Conservation (phyloP, 768 basidiomycete genomes). For the Nidula microcarpa region DNA sequence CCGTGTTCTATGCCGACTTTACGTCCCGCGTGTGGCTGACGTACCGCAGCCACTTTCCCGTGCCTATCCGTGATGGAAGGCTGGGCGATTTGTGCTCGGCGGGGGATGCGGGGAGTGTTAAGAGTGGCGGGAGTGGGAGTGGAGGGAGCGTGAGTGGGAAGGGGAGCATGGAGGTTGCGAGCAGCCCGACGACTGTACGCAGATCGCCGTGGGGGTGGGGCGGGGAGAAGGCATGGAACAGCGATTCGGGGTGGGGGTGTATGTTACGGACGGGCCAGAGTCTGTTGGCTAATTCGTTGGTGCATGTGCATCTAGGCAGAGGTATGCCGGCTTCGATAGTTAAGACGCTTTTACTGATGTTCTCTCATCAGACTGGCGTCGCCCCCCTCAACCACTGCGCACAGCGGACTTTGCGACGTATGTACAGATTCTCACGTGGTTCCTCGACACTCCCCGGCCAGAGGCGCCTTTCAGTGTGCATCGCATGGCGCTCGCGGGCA, state of each 20-base stretch:
- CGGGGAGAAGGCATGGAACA: slow-evolving; percentile 67
- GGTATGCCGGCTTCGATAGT: slow-evolving; percentile 20
- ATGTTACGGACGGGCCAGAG: slow-evolving; percentile 35
- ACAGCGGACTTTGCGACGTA: slow-evolving; percentile 79
- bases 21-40: slow-evolving; percentile 87
- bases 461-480: slow-evolving; percentile 92
- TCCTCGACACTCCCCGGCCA: slow-evolving; percentile 84
- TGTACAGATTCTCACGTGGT: slow-evolving; percentile 91
- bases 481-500: slow-evolving; percentile 92
- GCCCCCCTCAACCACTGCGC: slow-evolving; percentile 57
- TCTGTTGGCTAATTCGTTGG: slow-evolving; percentile 28
- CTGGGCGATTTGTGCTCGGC: slow-evolving; percentile 27
- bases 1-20: slow-evolving; percentile 86
- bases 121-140: not conserved
- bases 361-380: not conserved
- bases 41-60: slow-evolving; percentile 80
- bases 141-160: not conserved
- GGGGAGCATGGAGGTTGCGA: slow-evolving; percentile 15
- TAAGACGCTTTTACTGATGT: not conserved
- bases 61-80: slow-evolving; percentile 66
- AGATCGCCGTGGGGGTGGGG: slow-evolving; percentile 62
- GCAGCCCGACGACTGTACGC: slow-evolving; percentile 31
- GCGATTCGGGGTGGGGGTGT: slow-evolving; percentile 35
- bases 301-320: slow-evolving; percentile 63
- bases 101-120: slow-evolving; percentile 7